Evolutionary conservation across 1,284 basidiomycete genomes (phyloP), one percentile per base, ranked within the genome.

Genomic region (Rhodotorula sp.): DNA sequence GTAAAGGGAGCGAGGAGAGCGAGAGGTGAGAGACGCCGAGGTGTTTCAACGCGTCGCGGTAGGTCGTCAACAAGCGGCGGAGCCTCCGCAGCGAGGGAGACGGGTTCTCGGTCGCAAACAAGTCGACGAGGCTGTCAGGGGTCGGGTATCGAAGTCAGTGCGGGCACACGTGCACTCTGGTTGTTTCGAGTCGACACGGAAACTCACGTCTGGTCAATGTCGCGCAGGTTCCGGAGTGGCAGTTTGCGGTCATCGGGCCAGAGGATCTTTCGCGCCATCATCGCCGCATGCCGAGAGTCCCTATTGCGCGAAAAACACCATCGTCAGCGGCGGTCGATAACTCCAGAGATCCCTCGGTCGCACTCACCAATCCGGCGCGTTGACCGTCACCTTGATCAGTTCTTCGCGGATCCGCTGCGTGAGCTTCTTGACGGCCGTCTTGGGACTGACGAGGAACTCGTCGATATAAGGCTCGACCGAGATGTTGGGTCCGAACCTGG

Each of bases 351-450:
- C 34, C 3, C 26, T 8, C 26, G 59, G 7, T 23, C 52, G 26
- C 60, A 47, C 86, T 74, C 79, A 92, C 95, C 95, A 98, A 80
- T 97, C 91, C 43, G 91, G 89, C 15, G 92, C 91, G 80, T 98
- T 97, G 75, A 98, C 87, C 3, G 91, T 97, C 60, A 89, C 83
- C 78, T 88, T 87, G 50, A 88, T 81, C 73, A 98, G 83, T 77
- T 88, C 87, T 16, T 81, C 80, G 81, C 91, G 88, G 66, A 97
- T 88, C 48, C 84, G 82, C 69, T 85, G 86, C 23, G 94, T 95
- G 67, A 98, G 84, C 62, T 87, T 85, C 82, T 97, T 95, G 70
- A 93, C 95, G n/a, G 93, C 92, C 67, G 85, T 82, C 67, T 92
- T 88, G 65, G 88, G 84, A 52, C 79, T 81, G 49, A 87, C 88